Evolutionary conservation across 495 filamentous ascomycete genomes (phyloP).

Genomic region (Xylaria acuta): DNA sequence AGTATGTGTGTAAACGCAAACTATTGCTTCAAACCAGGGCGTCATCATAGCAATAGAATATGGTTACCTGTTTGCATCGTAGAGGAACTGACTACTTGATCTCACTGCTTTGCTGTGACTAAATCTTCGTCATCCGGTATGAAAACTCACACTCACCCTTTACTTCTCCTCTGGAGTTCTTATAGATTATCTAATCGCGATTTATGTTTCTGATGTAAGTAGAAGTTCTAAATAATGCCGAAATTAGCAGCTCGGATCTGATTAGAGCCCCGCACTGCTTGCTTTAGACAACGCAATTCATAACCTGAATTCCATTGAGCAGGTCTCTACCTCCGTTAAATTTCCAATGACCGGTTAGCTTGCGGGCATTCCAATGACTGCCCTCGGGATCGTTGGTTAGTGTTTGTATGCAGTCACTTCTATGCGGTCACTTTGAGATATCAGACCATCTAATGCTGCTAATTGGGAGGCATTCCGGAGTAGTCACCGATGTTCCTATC

Average conservation of each 20-base stretch:
- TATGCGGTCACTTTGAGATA: neutral
- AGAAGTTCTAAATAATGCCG: neutral
- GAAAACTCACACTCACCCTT: neutral
- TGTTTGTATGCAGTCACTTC: neutral
- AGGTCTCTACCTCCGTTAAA: too few species aligned
- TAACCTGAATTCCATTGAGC: neutral
- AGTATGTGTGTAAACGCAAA: neutral
- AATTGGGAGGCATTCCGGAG: neutral
- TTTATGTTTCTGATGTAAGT: neutral
- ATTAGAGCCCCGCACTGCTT: neutral
- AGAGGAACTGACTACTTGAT: too few species aligned
- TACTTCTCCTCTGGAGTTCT: too few species aligned
- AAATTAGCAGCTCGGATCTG: neutral
- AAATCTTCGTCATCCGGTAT: neutral
- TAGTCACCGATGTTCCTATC: neutral
- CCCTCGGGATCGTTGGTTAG: neutral
- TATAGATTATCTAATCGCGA: too few species aligned
- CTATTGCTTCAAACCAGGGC: neutral
- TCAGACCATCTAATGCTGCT: neutral
- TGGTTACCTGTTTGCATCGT: neutral
- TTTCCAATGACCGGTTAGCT: neutral
- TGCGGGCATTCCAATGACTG: neutral
- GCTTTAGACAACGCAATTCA: neutral
- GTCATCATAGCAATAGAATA: neutral
- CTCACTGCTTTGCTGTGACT: neutral